Evolutionary conservation across 768 basidiomycete genomes (phyloP), one percentile per base, ranked within the genome.

Genomic region (Neoboletus magnificus): DNA sequence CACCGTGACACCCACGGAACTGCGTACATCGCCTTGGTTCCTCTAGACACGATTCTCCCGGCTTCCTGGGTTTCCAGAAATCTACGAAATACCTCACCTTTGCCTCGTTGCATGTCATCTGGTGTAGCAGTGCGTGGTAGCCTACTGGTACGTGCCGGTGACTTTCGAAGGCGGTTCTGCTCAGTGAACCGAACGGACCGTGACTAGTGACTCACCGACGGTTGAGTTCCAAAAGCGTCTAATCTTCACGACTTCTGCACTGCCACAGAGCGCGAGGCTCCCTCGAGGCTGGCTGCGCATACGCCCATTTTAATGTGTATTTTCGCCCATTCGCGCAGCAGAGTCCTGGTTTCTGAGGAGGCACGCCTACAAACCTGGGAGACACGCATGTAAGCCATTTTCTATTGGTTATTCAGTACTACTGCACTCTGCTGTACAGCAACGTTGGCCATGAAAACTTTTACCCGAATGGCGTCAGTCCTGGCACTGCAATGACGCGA

Each of bases 241-340:
- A 33, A 33, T 33, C 33, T 35, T 35, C 33, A 25, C 25, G 33
- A 30, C 37, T 25, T 16, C 5, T 35, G 20, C 66, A 73, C 59
- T 30, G 71, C 69, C 69, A 61, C 59, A 45, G 36, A 27, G 45
- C 55, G 54, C 47, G 40, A 66, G 66, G 60, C 44, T 51, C 13
- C 66, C 71, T 71, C 61, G 64, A 72, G 69, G 69, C 60, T 40
- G 47, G 29, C 57, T 39, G 25, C 48, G 36, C 52, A 32, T 36
- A 43, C 50, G 36, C 29, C 46, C 20, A 32, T 25, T 32, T 32
- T 37, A 15, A 36, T 23, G 33, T 23, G 25, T 42, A 42, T 33
- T 48, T 55, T 32, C 27, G n/a, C 51, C 37, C 29, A 18, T 50
- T 41, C 27, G 25, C 23, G 11, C 42, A 48, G 46, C 33, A 37